Evolutionary conservation across 106 monocot species (phyloP).

Genomic region (Iris macrosiphon): DNA sequence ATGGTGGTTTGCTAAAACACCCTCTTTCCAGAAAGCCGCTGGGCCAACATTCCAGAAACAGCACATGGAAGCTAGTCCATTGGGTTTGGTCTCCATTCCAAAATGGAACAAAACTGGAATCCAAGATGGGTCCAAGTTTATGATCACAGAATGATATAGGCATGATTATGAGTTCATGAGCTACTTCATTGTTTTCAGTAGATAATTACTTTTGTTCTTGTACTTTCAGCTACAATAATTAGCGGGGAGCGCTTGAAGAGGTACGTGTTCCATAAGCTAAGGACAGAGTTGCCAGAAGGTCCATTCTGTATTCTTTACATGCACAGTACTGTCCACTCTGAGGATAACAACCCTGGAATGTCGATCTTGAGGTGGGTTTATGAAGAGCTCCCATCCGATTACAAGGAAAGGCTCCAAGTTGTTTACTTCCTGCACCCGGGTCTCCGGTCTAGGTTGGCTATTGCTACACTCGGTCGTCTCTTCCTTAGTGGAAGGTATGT

Average conservation of each 20-base stretch:
- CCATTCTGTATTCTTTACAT: conserved; percentile 86
- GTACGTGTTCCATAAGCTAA: conserved; percentile 65
- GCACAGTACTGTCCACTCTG: conserved; percentile 71
- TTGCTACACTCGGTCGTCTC: conserved; percentile 84
- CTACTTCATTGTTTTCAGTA: neutral
- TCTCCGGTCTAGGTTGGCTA: conserved; percentile 59
- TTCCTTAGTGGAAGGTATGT: conserved; percentile 90
- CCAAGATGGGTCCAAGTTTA: no score
- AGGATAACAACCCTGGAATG: conserved; percentile 89
- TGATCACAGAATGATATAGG: no score
- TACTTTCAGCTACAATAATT: conserved; percentile 58
- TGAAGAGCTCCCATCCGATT: conserved; percentile 68
- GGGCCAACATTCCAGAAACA: no score
- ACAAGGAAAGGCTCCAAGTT: conserved; percentile 71
- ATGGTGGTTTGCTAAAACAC: no score
- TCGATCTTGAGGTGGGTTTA: conserved; percentile 77
- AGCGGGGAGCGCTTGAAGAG: conserved; percentile 76
- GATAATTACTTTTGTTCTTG: neutral
- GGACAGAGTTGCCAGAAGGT: conserved; percentile 52
- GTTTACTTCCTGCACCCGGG: conserved; percentile 96
- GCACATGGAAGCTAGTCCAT: no score
- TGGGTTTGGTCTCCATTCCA: no score
- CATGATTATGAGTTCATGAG: no score
- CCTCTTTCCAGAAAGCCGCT: no score
- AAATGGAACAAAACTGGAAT: no score